A percentile compares a stretch with the other conserved stretches of the same genome.
Conservation (phyloP, 1,284 basidiomycete species). For the Fomitopsis pinicola region DNA sequence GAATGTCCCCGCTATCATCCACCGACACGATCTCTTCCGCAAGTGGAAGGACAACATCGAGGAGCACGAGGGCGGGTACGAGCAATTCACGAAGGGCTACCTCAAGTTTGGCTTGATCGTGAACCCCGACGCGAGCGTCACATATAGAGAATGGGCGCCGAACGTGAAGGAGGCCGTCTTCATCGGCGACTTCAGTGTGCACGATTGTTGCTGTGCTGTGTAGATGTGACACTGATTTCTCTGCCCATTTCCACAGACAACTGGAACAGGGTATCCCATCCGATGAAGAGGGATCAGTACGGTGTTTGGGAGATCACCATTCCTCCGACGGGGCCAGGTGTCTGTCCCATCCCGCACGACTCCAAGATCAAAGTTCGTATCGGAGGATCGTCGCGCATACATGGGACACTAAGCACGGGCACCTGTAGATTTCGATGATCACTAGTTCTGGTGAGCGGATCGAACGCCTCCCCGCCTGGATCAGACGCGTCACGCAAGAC, state of each 20-base stretch:
- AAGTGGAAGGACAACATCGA: constrained; percentile 76
- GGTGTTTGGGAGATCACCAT: constrained; percentile 92
- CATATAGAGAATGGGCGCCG: constrained; percentile 96
- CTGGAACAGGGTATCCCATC: constrained; percentile 84
- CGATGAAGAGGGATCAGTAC: constrained; percentile 83
- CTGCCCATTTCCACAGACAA: constrained; percentile 50
- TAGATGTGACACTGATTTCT: neutral
- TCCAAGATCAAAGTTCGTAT: constrained; percentile 81
- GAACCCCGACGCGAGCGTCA: constrained; percentile 62
- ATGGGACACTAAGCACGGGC: neutral
- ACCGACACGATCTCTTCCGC: constrained; percentile 69
- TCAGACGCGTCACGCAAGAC: constrained; percentile 93
- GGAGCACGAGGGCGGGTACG: constrained; percentile 82
- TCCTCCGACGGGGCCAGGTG: constrained; percentile 65
- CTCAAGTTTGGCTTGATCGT: constrained; percentile 83
- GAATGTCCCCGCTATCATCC: constrained; percentile 66
- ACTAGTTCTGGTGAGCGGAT: constrained; percentile 73
- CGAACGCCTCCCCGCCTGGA: constrained; percentile 93
- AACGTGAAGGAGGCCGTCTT: constrained; percentile 80
- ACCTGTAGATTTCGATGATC: constrained; percentile 78
- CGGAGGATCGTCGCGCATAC: neutral
- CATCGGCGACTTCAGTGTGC: constrained; percentile 96
- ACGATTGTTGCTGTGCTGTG: constrained; percentile 2
- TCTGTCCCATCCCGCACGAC: constrained; percentile 88
- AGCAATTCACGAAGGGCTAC: constrained; percentile 86